Percentiles rank a stretch among this genome's conserved stretches.
Evolutionary conservation across 139 green algal species (phyloP).

Genomic region (Yamagishiella unicocca): DNA sequence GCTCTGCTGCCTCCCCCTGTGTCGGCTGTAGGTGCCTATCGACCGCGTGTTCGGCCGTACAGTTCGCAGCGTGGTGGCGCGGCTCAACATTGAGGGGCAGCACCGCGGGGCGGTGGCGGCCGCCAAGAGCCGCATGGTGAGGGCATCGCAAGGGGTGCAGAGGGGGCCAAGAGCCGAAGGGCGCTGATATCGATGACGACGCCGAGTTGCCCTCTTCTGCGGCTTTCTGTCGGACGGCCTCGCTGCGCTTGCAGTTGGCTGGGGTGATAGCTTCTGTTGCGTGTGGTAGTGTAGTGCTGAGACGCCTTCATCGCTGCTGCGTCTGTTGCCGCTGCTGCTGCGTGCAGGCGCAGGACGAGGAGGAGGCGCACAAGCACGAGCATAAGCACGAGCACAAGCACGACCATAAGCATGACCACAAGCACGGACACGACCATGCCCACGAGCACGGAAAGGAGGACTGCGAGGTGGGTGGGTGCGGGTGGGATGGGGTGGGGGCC

Average conservation of each 20-base stretch:
- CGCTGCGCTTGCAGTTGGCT: no score
- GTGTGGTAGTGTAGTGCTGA: no score
- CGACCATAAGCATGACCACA: slow-evolving; percentile 49
- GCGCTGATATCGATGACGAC: no score
- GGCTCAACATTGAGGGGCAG: slow-evolving; percentile 91
- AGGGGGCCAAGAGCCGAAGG: no score
- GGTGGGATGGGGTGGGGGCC: no score
- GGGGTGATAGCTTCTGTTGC: no score
- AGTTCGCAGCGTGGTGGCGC: slow-evolving; percentile 69
- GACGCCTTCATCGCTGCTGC: no score
- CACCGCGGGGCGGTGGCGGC: slow-evolving; percentile 87
- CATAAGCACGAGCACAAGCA: slow-evolving; percentile 65
- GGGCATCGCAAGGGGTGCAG: no score
- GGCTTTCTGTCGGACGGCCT: no score
- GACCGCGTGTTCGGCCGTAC: slow-evolving; percentile 78
- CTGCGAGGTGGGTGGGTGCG: background rate
- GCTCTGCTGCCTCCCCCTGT: background rate
- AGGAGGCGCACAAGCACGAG: background rate
- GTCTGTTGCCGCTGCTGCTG: no score
- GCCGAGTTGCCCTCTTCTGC: no score
- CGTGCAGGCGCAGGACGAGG: slow-evolving; percentile 34
- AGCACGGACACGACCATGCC: slow-evolving; percentile 34
- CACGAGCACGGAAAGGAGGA: slow-evolving; percentile 33
- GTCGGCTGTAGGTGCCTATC: slow-evolving; percentile 61
- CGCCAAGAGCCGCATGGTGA: slow-evolving; percentile 42